phyloP scores from a whole-genome alignment of 148 eudicot species.

The Amaranthus cruentus region DNA sequence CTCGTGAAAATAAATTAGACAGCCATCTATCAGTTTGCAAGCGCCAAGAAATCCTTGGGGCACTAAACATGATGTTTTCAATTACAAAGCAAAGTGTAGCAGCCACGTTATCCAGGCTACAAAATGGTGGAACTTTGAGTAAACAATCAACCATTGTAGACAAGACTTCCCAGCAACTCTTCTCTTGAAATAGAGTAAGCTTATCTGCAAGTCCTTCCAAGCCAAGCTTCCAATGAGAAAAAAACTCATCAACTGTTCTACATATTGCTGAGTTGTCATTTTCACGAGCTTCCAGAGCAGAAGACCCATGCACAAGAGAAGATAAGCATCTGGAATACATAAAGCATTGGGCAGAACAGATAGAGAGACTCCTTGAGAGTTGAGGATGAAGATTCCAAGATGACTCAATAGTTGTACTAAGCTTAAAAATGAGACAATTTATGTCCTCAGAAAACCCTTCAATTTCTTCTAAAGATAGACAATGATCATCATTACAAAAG shows the following conservation, averaged over 20 bases:
- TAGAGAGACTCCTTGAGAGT: conserved; percentile 45
- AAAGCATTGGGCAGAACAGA: conserved; percentile 51
- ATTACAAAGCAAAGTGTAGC: conserved; percentile 44
- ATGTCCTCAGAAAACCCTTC: conserved; percentile 36
- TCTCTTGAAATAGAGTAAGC: conserved; percentile 37
- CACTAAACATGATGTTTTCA: conserved; percentile 46
- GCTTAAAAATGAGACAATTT: conserved; percentile 45
- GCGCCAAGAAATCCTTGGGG: conserved; percentile 73
- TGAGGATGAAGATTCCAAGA: conserved; percentile 68
- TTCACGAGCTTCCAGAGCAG: conserved; percentile 26
- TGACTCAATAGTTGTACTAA: conserved; percentile 46
- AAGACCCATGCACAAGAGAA: conserved; percentile 28
- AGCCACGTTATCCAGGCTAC: conserved; percentile 47
- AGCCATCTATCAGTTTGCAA: conserved; percentile 63
- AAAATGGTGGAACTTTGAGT: conserved; percentile 45
- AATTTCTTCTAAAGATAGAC: conserved; percentile 39
- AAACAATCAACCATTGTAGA: conserved; percentile 56
- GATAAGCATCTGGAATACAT: conserved; percentile 57
- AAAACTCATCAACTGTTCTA: conserved; percentile 29
- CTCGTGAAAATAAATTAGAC: conserved; percentile 49
- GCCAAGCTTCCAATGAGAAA: conserved; percentile 45
- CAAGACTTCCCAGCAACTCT: conserved; percentile 71
- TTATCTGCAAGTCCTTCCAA: conserved; percentile 53
- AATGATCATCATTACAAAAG: conserved; percentile 24
- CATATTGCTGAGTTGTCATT: conserved; percentile 20